Evolutionary conservation across 371 early-diverging fungal species (phyloP).

Genomic region (Lichtheimia ramosa): DNA sequence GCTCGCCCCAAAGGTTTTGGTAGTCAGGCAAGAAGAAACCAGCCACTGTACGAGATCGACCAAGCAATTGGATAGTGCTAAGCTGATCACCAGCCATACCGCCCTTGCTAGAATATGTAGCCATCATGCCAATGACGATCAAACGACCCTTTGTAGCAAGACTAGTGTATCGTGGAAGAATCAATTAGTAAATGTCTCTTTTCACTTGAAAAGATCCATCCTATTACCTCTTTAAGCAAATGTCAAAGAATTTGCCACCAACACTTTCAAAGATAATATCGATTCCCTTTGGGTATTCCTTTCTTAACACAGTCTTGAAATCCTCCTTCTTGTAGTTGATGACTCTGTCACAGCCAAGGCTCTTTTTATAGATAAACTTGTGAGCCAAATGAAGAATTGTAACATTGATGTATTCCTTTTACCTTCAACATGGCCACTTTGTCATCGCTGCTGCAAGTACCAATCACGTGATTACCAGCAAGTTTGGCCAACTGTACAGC

Average conservation of each 20-base stretch:
- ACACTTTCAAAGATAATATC: constrained; percentile 64
- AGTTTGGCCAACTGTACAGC: constrained; percentile 53
- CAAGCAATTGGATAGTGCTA: constrained; percentile 47
- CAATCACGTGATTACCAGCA: constrained; percentile 53
- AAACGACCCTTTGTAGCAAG: constrained; percentile 56
- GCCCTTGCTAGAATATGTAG: constrained; percentile 35
- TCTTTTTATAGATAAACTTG: constrained; percentile 10
- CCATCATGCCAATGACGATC: constrained; percentile 60
- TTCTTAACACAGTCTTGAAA: constrained; percentile 48
- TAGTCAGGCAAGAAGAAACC: constrained; percentile 60
- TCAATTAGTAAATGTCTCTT: neutral
- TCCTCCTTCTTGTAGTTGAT: constrained; percentile 55
- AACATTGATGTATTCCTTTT: neutral
- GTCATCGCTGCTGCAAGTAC: constrained; percentile 48
- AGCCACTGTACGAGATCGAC: constrained; percentile 52
- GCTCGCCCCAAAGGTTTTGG: constrained; percentile 17
- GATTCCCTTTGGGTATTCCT: constrained; percentile 56
- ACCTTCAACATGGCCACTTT: constrained; percentile 46
- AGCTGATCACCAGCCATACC: constrained; percentile 49
- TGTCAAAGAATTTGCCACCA: constrained; percentile 59
- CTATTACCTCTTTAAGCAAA: constrained; percentile 37
- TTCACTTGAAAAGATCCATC: neutral
- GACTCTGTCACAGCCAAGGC: constrained; percentile 41
- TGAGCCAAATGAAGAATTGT: neutral
- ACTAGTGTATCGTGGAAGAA: neutral